These are phyloP conservation scores for Baorangia bicolor DNA, from an alignment of 768 basidiomycete species.

Conservation along the genomic window DNA sequence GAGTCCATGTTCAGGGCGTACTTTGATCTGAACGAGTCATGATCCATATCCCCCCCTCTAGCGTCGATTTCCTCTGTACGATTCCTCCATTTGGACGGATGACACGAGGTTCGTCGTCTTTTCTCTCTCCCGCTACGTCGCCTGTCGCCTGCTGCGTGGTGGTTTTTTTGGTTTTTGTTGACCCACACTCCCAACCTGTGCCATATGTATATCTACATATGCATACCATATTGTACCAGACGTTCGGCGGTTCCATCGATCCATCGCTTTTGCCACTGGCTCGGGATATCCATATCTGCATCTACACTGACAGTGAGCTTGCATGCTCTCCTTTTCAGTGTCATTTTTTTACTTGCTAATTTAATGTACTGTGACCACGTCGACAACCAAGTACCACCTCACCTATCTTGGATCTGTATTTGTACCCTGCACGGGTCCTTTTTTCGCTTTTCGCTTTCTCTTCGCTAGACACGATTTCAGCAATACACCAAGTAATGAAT, in stretches of 20 bases:
- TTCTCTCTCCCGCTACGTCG: background rate
- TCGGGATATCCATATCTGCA: constrained; percentile 1
- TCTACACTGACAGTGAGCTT: background rate
- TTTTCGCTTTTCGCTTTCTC: background rate
- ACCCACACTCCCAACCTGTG: background rate
- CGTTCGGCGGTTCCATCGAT: background rate
- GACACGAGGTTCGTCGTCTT: background rate
- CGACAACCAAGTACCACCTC: background rate
- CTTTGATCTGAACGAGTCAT: constrained; percentile 67
- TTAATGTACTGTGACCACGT: constrained; percentile 17
- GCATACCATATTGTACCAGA: constrained; percentile 10
- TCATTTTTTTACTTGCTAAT: constrained; percentile 12
- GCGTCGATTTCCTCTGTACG: background rate
- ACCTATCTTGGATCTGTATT: constrained; percentile 20
- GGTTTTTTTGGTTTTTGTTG: background rate
- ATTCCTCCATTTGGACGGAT: background rate
- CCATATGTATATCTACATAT: constrained; percentile 11
- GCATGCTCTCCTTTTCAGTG: background rate
- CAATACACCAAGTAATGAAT: constrained; percentile 1
- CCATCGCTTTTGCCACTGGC: background rate
- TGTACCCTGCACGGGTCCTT: constrained; percentile 3
- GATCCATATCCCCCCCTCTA: background rate
- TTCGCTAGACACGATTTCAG: constrained; percentile 3
- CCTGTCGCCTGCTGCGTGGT: background rate
- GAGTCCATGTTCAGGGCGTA: constrained; percentile 93